These are phyloP conservation scores for Esteya vermicola DNA, from an alignment of 2,329 filamentous ascomycete species.

Conservation along the genomic window DNA sequence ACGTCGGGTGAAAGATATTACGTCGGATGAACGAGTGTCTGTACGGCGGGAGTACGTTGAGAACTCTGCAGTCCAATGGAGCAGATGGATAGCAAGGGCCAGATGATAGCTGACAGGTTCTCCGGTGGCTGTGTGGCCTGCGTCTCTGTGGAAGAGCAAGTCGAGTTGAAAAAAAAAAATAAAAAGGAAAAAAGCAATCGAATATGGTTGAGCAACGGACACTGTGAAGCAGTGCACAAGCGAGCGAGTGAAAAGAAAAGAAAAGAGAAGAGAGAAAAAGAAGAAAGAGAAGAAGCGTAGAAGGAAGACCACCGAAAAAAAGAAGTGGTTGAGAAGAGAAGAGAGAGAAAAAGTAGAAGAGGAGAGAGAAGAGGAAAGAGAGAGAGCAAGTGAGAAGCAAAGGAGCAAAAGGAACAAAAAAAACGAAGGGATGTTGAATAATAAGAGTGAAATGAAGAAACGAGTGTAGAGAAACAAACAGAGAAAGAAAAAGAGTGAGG, in stretches of 20 bases:
- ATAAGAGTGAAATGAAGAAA: background rate
- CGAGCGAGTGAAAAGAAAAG: conserved; percentile 8
- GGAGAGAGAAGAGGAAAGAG: background rate
- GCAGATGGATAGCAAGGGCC: too few species aligned
- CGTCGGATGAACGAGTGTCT: too few species aligned
- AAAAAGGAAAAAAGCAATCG: background rate
- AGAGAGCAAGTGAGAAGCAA: conserved; percentile 1
- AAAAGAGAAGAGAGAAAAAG: conserved; percentile 11
- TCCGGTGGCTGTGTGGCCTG: too few species aligned
- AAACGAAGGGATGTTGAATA: conserved; percentile 1
- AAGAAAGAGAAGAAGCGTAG: conserved; percentile 8
- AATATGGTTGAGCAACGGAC: background rate
- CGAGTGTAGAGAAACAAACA: conserved; percentile 3
- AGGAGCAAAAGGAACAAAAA: conserved; percentile 4
- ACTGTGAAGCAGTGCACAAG: background rate
- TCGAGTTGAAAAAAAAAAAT: too few species aligned
- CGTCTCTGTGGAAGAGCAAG: too few species aligned
- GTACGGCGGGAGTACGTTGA: too few species aligned
- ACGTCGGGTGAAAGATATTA: too few species aligned
- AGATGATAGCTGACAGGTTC: too few species aligned
- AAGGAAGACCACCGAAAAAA: conserved; percentile 11
- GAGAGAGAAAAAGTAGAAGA: conserved; percentile 1
- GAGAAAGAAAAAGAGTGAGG: conserved; percentile 1
- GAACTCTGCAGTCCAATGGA: too few species aligned
- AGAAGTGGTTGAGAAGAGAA: conserved; percentile 6